phyloP scores from a whole-genome alignment of 169 alveolate genomes.

The Ichthyophthirius multifiliis region DNA sequence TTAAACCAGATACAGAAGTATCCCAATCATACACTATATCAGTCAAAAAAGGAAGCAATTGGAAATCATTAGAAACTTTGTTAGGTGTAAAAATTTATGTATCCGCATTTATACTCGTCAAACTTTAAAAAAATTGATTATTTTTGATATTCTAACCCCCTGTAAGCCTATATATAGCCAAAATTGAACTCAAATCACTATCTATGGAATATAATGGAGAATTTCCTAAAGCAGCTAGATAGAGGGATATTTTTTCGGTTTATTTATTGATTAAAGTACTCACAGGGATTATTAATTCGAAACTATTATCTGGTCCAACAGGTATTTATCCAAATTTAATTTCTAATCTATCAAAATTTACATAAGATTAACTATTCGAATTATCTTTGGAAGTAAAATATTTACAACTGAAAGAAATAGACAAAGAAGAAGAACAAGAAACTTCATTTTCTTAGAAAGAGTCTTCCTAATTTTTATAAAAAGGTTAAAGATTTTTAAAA shows the following conservation, averaged over 20 bases:
- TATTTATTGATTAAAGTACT: background rate
- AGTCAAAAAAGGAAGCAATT: too few species aligned
- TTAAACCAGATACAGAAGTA: background rate
- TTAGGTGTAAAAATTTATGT: background rate
- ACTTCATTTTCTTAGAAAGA: background rate
- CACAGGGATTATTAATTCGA: constrained; percentile 24
- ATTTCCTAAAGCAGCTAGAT: background rate
- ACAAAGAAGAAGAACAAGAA: constrained; percentile 7
- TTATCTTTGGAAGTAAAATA: constrained; percentile 9
- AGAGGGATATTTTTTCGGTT: background rate
- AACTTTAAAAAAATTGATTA: background rate
- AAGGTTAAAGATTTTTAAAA: constrained; percentile 22
- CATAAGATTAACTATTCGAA: constrained; percentile 7
- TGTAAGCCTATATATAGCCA: background rate
- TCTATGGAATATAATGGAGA: background rate
- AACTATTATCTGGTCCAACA: constrained; percentile 3
- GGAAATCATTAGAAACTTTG: too few species aligned
- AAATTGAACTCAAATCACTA: background rate
- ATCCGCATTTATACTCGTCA: background rate
- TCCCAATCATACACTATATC: background rate
- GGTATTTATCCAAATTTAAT: constrained; percentile 15
- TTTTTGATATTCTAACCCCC: background rate
- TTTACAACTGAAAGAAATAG: background rate
- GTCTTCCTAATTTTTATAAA: constrained; percentile 4
- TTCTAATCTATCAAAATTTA: constrained; percentile 24